Conservation (phyloP, 148 eudicot genomes). For the Bassia scoparia region DNA sequence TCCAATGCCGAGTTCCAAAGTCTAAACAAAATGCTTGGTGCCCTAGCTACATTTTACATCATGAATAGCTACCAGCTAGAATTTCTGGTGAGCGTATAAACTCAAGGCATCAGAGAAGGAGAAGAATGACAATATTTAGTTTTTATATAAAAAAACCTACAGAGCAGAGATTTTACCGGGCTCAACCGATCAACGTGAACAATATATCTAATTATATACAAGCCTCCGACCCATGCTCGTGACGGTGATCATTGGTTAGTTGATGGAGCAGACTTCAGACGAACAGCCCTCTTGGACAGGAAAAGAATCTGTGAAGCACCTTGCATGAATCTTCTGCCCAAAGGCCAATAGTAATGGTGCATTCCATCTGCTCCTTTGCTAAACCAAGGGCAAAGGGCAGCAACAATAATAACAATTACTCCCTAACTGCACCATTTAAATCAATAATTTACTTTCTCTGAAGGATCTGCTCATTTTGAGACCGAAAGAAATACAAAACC, state of each 20-base stretch:
- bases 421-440: constrained; percentile 6
- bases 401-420: constrained; percentile 14
- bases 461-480: constrained; percentile 19
- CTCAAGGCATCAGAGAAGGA: constrained; percentile 17
- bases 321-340: neutral
- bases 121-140: constrained; percentile 15
- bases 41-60: constrained; percentile 33
- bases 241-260: constrained; percentile 19
- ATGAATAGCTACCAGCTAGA: constrained; percentile 24
- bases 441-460: constrained; percentile 18
- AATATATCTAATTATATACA: constrained; percentile 29
- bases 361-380: constrained; percentile 15
- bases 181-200: constrained; percentile 25
- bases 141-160: neutral
- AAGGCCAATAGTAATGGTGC: neutral
- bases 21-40: constrained; percentile 20
- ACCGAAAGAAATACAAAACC: constrained; percentile 19
- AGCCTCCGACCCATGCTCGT: constrained; percentile 26
- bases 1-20: constrained; percentile 20
- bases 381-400: constrained; percentile 8
- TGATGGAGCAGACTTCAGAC: constrained; percentile 19
- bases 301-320: neutral
- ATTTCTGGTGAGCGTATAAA: constrained; percentile 7
- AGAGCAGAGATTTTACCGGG: constrained; percentile 22
- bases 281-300: neutral